Conservation (phyloP, 345 rosid species). For the Lumnitzera littorea region DNA sequence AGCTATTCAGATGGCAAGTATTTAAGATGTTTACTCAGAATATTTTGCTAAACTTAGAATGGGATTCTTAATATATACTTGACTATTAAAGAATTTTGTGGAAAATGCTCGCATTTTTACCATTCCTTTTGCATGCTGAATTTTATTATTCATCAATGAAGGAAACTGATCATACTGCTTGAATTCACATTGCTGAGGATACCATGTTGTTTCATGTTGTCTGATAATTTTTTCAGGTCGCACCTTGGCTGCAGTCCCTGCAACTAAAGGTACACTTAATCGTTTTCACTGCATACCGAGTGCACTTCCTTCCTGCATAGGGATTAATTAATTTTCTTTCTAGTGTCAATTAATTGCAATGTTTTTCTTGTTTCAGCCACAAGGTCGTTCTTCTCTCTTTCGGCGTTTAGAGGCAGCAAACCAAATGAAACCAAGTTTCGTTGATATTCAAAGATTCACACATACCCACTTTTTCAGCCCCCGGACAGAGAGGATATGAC, state of each 20-base stretch:
- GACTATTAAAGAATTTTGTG: no score
- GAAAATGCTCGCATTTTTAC: no score
- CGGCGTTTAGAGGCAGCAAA: constrained; percentile 58
- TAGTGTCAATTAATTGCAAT: background rate
- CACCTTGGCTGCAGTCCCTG: constrained; percentile 25
- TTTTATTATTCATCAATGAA: no score
- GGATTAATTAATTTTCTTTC: background rate
- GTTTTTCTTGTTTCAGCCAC: constrained; percentile 29
- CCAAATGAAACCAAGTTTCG: constrained; percentile 44
- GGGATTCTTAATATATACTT: no score
- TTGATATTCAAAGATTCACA: constrained; percentile 9
- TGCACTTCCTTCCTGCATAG: background rate
- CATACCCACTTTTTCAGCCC: background rate
- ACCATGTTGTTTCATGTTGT: no score
- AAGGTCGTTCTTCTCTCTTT: constrained; percentile 70
- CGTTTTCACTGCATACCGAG: background rate
- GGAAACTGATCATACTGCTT: no score
- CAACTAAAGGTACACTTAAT: constrained; percentile 36
- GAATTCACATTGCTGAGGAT: no score
- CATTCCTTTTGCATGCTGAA: no score
- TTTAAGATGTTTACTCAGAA: no score
- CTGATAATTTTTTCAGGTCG: constrained; percentile 16
- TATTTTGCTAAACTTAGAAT: no score
- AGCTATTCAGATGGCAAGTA: no score
- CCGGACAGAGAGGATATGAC: constrained; percentile 7